Evolutionary conservation across 2,329 filamentous ascomycete species (phyloP), one percentile per base, ranked within the genome.

Genomic region (Aureobasidium sp.): DNA sequence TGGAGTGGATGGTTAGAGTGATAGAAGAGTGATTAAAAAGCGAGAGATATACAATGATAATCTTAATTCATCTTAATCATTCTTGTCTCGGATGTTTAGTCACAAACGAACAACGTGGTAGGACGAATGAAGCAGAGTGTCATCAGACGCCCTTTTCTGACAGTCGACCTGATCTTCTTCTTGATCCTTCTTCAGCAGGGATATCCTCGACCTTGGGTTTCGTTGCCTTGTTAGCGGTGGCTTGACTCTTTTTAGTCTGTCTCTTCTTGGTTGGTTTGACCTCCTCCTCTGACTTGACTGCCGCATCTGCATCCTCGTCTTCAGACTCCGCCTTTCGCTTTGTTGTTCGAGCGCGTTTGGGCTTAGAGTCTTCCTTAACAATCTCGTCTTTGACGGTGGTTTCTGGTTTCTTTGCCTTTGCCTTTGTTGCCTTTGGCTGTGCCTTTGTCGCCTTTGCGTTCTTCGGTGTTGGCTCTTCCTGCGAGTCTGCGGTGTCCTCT

Each of bases 1-100:
- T 78, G 34, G 71, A 77, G 1, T 83, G 80, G 77, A 71, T 80
- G 0, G 59, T 79, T 0, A 72, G 77, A 30, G 67, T 73, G 0
- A 57, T 76, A 34, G 52, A 52, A 34, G 57, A 59, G 21, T 21
- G 21, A 21, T 21, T 21, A 21, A 21, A 21, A 21, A 21, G 21
- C 21, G 21, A 21, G 21, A 21, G 21, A 21, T 21, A 21, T 21
- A 21, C 21, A 21, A 21, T 21, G 21, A 21, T 21, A 21, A 21
- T 21, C 21, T 21, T 21, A 21, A 21, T 21, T 1, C 21, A 21
- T 21, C 21, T 21, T 21, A 21, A 21, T 21, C 21, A 21, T 21
- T 21, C 21, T 21, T 21, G 21, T 21, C 21, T 21, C 21, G 21
- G 21, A 21, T 21, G 21, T 21, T 21, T 21, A 21, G 21, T 21